Evolutionary conservation across 441 rosid species (phyloP), one percentile per base, ranked within the genome.

Genomic region (Erodium moschatum): DNA sequence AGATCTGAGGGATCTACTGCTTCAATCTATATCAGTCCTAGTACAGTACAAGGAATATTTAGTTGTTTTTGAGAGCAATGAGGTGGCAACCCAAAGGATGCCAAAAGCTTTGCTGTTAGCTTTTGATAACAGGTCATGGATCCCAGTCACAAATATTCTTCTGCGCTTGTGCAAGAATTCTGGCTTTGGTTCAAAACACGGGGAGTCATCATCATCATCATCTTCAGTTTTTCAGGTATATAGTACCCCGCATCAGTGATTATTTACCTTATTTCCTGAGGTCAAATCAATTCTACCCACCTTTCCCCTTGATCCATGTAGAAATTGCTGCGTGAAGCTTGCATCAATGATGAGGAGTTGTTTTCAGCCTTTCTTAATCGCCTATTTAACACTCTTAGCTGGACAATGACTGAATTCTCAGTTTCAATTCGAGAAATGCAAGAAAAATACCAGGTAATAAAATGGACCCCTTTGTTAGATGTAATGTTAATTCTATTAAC

Each of bases 391-490:
- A 94, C 94, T 3, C 85, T 94, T 66, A 95, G 99, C 86, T 94
- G 97, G 99, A 90, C 92, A 66, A 89, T 95, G 90, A 95, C 96
- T 3, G 99, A 90, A 79, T 91, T 95, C 77, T 95, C 97, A 72
- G 94, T 91, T 79, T 91, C 95, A 56, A 82, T 95, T 60, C 85
- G 96, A 64, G 97, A 90, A 77, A 90, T 95, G 97, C 97, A 90
- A 86, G 99, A 91, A 79, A 89, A 89, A 76, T 90, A 82, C 79
- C 97, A 90, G 91, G 99, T 87, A 54, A 60, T 68, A 33, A 18
- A 42, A 9, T 12, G 20, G 7, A 19, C 63, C 29, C 27, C 24
- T 18, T 63, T 24, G 8, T 13, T 4, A 13, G 9, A 61, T 16
- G 24, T 61, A 61, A 61, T 18, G 16, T 56, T 35, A 61, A 24